phyloP scores from a whole-genome alignment of 139 green algal species.

The Pleodorina starrii region DNA sequence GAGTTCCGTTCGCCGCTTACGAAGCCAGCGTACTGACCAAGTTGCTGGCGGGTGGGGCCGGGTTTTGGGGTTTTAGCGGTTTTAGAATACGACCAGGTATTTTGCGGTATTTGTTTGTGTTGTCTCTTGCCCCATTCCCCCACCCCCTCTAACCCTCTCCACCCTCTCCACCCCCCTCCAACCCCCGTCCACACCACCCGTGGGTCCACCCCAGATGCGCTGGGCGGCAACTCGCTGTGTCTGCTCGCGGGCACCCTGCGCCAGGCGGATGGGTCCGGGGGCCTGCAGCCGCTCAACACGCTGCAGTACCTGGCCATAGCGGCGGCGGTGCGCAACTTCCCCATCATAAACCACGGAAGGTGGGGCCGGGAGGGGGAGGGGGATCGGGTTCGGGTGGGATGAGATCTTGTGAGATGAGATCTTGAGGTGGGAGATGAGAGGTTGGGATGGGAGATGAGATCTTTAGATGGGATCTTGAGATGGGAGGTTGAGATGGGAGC shows the following conservation, averaged over 20 bases:
- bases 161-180: background rate
- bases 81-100: background rate
- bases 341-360: constrained; percentile 75
- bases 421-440: background rate
- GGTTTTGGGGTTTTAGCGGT: too few relatives aligned
- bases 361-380: background rate
- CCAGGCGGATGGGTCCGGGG: constrained; percentile 55
- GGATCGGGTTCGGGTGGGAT: background rate
- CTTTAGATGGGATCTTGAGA: too few relatives aligned
- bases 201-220: constrained; percentile 61
- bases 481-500: background rate
- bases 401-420: too few relatives aligned
- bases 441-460: background rate
- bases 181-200: background rate
- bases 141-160: background rate
- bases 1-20: constrained; percentile 60
- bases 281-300: constrained; percentile 56
- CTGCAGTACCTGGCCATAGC: constrained; percentile 65
- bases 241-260: constrained; percentile 68
- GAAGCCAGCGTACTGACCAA: constrained; percentile 68
- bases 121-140: background rate
- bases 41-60: constrained; percentile 69
- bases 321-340: constrained; percentile 63
- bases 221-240: constrained; percentile 77
- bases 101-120: background rate